A percentile compares a stretch with the other conserved stretches of the same genome.
These are phyloP conservation scores for Kwoniella mangroviensis DNA, from an alignment of 768 basidiomycete genomes.

Conservation along the genomic window DNA sequence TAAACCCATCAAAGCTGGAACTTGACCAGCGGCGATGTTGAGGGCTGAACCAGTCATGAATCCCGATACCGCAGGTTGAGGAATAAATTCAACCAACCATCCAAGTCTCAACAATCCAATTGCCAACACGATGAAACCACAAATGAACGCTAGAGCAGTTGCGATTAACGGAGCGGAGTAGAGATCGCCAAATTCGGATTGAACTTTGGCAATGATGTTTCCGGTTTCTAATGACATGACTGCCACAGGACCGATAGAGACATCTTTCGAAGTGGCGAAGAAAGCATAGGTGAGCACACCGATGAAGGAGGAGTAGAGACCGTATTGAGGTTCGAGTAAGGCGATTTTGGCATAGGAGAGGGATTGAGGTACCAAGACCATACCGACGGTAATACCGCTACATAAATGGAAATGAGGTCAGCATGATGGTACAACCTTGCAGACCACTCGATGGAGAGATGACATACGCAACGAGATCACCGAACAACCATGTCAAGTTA, in stretches of 20 bases:
- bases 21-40: constrained; percentile 83
- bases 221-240: constrained; percentile 91
- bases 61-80: constrained; percentile 59
- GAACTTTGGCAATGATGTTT: constrained; percentile 74
- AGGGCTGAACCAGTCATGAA: constrained; percentile 99
- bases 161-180: constrained; percentile 79
- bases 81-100: constrained; percentile 89
- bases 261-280: constrained; percentile 97
- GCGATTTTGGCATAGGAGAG: constrained; percentile 78
- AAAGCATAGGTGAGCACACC: constrained; percentile 60
- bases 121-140: constrained; percentile 86
- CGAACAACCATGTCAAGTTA: constrained; percentile 72
- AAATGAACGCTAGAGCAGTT: constrained; percentile 78
- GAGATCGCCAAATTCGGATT: constrained; percentile 58
- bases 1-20: constrained; percentile 88
- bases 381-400: constrained; percentile 83
- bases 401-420: not conserved
- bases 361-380: constrained; percentile 91
- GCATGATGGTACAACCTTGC: no score
- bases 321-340: constrained; percentile 81
- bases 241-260: constrained; percentile 98
- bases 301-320: constrained; percentile 91
- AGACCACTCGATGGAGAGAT: not conserved
- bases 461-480: constrained; percentile 76
- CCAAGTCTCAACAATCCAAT: constrained; percentile 88